phyloP scores from a whole-genome alignment of 1,139 yeast genomes.

The Protomyces inouyei region DNA sequence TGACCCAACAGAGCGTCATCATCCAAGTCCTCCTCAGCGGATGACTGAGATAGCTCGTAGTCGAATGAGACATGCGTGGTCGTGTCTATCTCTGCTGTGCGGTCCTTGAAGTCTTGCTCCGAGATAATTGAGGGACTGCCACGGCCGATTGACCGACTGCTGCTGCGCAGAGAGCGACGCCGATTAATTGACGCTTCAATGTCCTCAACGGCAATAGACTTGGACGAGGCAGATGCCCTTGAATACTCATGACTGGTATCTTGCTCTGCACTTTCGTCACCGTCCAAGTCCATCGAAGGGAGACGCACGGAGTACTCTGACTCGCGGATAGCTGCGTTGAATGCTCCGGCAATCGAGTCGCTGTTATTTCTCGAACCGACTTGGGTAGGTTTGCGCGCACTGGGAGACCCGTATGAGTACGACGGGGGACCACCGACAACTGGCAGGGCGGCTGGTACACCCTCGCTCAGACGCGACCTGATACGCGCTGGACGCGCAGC shows the following conservation, averaged over 20 bases:
- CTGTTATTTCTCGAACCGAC: neutral
- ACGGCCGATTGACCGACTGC: constrained; percentile 4
- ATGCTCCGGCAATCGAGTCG: constrained; percentile 16
- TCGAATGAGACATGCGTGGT: neutral
- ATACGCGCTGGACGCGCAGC: constrained; percentile 4
- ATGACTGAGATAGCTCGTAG: constrained; percentile 16
- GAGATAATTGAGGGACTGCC: neutral
- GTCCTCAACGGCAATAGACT: neutral
- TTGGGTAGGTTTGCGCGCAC: neutral
- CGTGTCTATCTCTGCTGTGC: neutral
- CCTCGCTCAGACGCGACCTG: neutral
- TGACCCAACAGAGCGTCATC: neutral
- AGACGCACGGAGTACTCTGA: neutral
- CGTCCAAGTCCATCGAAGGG: neutral
- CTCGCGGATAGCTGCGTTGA: constrained; percentile 5
- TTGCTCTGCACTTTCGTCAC: neutral
- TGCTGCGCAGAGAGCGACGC: constrained; percentile 11
- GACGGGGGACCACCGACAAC: constrained; percentile 20
- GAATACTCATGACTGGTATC: neutral
- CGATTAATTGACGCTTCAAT: constrained; percentile 22
- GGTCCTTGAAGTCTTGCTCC: neutral
- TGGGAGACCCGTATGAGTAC: constrained; percentile 28
- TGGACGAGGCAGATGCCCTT: neutral
- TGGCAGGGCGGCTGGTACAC: neutral
- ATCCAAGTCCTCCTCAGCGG: neutral